Evolutionary conservation across 352 stramenopile genomes (phyloP), one percentile per base, ranked within the genome.

Genomic region (Globisporangium sylvaticum): DNA sequence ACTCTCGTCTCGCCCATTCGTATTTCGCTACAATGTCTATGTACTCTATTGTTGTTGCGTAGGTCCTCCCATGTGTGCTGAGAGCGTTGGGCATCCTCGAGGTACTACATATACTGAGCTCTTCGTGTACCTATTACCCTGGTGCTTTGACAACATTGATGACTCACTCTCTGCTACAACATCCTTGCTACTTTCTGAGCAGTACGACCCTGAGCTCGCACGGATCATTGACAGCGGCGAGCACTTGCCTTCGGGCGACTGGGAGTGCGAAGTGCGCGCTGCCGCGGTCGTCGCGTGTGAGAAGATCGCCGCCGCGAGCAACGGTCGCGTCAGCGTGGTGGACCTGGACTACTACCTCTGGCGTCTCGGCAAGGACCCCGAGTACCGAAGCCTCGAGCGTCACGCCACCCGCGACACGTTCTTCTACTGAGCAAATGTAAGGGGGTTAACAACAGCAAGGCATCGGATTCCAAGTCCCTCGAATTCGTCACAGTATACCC

Each of bases 21-120:
- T 24, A 58, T 18, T 12, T 44, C 14, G 39, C 39, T 22, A n/a
- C 39, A 5, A 48, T 48, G 0, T 4, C 39, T 48, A 37, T 37
- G 6, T 37, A 12, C 31, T 37, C 7, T 37, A 8, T 54, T 70
- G 34, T 62, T 14, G 64, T 29, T 58, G 29, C 56, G 14, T 55
- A 87, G 83, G 84, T 91, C 1, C 64, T 94, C 32, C 86, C 86
- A 1, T 94, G 86, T 66, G 86, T 94, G 39, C 66, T 94, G 14
- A 77, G 83, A 22, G 86, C 84, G 22, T 31, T 92, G 31, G 86
- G 83, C 9, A 81, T 94, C 34, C 76, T 92, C 20, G 73, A 91
- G 78, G 85, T 93, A 77, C 42, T 12, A 24, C 18, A 37, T 12
- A 24, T 20, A 37, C 6, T 3, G 5, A 48, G 14, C 39, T 48